These are phyloP conservation scores for Vitis vinifera DNA, from an alignment of 164 flowering plant genomes.

Conservation along the genomic window DNA sequence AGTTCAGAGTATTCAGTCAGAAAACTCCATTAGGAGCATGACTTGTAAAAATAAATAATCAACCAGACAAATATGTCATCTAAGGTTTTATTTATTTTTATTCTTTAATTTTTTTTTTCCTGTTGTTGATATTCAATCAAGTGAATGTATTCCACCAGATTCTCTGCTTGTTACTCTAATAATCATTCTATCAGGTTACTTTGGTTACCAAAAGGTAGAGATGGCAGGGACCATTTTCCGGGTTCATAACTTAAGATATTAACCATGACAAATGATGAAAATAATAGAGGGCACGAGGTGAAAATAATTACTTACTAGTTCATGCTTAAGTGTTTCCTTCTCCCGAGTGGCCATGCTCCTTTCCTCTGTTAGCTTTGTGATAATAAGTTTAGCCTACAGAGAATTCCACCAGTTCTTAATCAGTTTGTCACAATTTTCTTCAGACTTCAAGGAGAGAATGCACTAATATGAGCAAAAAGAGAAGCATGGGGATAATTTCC, in stretches of 20 bases:
- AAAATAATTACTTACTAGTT: conserved; percentile 43
- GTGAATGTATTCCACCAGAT: no score
- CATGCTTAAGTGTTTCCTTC: conserved; percentile 49
- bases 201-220: no score
- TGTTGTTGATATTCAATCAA: no score
- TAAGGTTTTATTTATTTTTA: no score
- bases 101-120: no score
- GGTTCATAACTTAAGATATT: not conserved
- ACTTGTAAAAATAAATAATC: no score
- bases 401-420: not conserved
- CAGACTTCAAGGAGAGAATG: conserved; percentile 1
- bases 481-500: not conserved
- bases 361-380: conserved; percentile 54
- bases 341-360: conserved; percentile 38
- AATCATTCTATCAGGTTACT: no score
- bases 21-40: no score
- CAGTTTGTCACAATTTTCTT: not conserved
- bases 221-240: no score
- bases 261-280: not conserved
- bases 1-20: no score
- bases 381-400: conserved; percentile 62
- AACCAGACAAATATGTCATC: no score
- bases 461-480: not conserved
- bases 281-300: not conserved
- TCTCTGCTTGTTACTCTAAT: no score